Base-by-base conservation (phyloP, 257 asterid species). In the Penstemon newberryi region DNA sequence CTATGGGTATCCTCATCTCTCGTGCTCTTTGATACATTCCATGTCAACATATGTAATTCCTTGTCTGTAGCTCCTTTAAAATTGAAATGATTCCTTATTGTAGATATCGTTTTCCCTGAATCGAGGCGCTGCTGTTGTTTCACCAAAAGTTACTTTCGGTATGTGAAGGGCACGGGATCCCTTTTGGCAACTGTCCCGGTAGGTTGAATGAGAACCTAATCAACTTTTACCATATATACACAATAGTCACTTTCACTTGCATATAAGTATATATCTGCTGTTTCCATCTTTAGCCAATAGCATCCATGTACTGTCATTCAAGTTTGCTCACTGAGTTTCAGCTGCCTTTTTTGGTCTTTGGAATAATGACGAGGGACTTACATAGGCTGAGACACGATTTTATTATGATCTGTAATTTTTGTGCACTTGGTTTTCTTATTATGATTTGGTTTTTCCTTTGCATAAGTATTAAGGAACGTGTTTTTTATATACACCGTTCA, bases 131-230 rank as follows among this genome's bases (percentile, higher is more conserved):
- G 96, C 54, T 92, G 98, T 78, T 90, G 98, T 77, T 90, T 92
- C 79, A 92, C 97, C 60, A 92, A 92, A 75, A 92, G 98, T 77
- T 92, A 92, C 73, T 92, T 83, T 73, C 88, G 98, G 53, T 92
- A 81, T 13, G 92, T 90, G 75, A 92, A 92, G 86, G 98, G 98
- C 67, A 92, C 98, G 5, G 98, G 98, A 56, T 92, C 97, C 5
- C 84, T 90, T 69, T 75, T 90, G 85, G 97, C 98, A 60, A 88
- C 98, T 51, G 70, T 63, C 50, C 84, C 84, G 79, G 95, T 80
- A 75, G 59, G 86, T 72, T 71, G 45, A 65, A 11, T 19, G n/a
- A 47, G 69, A 68, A 50, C 46, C 44, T 53, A 8, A 58, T 65
- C 43, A 25, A 53, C 11, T 37, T 70, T 55, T 59, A n/a, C 45